Conservation (phyloP, 495 filamentous ascomycete species). For the Immersiella caudata region DNA sequence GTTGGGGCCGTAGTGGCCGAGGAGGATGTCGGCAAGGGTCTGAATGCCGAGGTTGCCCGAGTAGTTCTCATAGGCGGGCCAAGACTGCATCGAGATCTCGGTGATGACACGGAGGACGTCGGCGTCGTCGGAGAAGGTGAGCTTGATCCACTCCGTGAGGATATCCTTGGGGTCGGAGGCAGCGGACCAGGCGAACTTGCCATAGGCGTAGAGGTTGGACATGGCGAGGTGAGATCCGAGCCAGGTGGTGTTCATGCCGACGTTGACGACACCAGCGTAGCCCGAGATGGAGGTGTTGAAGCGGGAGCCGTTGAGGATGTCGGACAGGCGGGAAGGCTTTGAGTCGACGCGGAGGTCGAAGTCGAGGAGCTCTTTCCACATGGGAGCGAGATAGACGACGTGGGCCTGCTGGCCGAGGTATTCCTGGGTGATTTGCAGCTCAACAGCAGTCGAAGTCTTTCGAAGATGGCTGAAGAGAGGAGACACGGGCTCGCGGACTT, state of each 20-base stretch:
- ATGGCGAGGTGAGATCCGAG: constrained; percentile 68
- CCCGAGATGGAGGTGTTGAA: constrained; percentile 63
- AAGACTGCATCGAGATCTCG: constrained; percentile 67
- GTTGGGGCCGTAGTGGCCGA: constrained; percentile 68
- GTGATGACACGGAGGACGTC: constrained; percentile 61
- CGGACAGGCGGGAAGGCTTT: constrained; percentile 53
- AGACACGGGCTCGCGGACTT: constrained; percentile 70
- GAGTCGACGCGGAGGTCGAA: constrained; percentile 65
- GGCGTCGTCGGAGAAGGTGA: constrained; percentile 63
- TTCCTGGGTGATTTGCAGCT: constrained; percentile 69
- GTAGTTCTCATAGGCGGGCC: constrained; percentile 73
- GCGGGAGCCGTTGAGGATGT: constrained; percentile 61
- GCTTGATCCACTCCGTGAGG: constrained; percentile 65
- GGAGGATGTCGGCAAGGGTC: constrained; percentile 68
- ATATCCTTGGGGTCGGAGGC: constrained; percentile 48
- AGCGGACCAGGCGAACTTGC: constrained; percentile 66
- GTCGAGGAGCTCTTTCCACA: constrained; percentile 69
- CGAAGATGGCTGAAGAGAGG: constrained; percentile 67
- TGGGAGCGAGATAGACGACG: constrained; percentile 64
- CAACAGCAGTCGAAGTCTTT: constrained; percentile 62
- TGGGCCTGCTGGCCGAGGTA: constrained; percentile 74
- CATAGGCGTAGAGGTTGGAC: constrained; percentile 75
- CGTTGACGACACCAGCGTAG: constrained; percentile 69
- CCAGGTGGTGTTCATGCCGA: constrained; percentile 69
- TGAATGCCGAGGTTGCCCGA: constrained; percentile 71